Evolutionary conservation across 768 basidiomycete genomes (phyloP).

Genomic region (Leucocoprinus birnbaumii): DNA sequence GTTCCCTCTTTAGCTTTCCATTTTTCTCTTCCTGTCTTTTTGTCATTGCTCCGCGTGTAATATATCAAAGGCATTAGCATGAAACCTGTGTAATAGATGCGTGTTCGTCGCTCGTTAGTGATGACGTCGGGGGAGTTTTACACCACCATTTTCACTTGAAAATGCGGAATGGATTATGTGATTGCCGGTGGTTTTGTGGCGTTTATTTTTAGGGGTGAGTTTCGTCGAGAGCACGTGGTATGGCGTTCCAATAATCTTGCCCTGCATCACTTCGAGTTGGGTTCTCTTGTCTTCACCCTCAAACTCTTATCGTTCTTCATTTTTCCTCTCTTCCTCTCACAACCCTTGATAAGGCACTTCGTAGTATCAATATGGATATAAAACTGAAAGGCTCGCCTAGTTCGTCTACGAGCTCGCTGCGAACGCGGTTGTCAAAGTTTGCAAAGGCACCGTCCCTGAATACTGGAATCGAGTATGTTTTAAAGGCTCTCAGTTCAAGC

Average conservation of each 20-base stretch:
- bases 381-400: conserved; percentile 31
- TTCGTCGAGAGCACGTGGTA: conserved; percentile 1
- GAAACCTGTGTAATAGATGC: background rate
- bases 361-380: background rate
- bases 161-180: background rate
- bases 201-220: too few relatives aligned
- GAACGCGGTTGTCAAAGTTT: conserved; percentile 58
- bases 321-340: background rate
- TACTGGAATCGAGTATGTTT: conserved; percentile 70
- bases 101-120: background rate
- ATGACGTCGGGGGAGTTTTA: background rate
- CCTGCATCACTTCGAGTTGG: background rate
- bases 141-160: background rate
- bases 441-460: conserved; percentile 60
- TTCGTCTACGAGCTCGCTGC: conserved; percentile 61
- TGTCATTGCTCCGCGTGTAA: conserved; percentile 7
- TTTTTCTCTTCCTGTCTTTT: background rate
- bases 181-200: background rate
- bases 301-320: background rate
- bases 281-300: background rate
- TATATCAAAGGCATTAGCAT: conserved; percentile 9
- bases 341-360: too few relatives aligned
- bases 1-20: too few relatives aligned
- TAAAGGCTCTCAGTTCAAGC: too few relatives aligned
- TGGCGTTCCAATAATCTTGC: background rate